Percentiles rank a stretch among this genome's conserved stretches.
Evolutionary conservation across 2,329 filamentous ascomycete genomes (phyloP).

Genomic region (Phialophora expanda): DNA sequence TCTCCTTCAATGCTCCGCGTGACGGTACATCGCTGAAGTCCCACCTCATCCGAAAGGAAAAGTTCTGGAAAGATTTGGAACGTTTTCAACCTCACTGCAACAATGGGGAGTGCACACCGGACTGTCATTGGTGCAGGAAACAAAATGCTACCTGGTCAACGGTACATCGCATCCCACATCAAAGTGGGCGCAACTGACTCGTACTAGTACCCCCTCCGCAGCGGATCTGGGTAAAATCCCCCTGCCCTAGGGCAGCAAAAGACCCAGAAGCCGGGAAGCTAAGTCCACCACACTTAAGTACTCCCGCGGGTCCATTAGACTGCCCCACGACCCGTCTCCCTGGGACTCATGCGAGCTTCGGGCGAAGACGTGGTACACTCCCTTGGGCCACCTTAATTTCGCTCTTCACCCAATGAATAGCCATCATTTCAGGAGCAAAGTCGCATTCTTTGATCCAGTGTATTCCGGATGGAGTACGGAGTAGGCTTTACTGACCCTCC

Average conservation of each 20-base stretch:
- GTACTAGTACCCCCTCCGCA: not conserved
- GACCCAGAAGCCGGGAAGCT: constrained; percentile 18
- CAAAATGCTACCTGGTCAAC: not conserved
- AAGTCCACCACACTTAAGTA: not conserved
- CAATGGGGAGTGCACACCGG: not conserved
- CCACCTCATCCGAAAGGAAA: not conserved
- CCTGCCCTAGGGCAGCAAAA: constrained; percentile 2
- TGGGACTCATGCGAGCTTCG: not conserved
- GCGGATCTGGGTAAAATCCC: constrained; percentile 11
- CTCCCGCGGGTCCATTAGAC: not conserved
- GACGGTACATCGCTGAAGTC: constrained; percentile 1
- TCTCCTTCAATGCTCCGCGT: constrained; percentile 2
- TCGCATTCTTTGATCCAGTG: not conserved
- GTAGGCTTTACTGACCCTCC: not conserved
- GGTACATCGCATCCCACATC: not conserved
- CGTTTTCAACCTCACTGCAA: constrained; percentile 2
- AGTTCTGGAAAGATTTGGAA: constrained; percentile 13
- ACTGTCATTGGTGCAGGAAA: not conserved
- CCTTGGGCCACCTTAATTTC: not conserved
- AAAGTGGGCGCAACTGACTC: not conserved
- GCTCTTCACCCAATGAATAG: not conserved
- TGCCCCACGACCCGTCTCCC: constrained; percentile 3
- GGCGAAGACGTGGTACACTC: not conserved
- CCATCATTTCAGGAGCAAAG: not conserved
- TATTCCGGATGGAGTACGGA: not conserved